Percentiles rank a stretch among this genome's conserved stretches.
Evolutionary conservation across 2,329 filamentous ascomycete species (phyloP).

Genomic region (Calonectria montana): DNA sequence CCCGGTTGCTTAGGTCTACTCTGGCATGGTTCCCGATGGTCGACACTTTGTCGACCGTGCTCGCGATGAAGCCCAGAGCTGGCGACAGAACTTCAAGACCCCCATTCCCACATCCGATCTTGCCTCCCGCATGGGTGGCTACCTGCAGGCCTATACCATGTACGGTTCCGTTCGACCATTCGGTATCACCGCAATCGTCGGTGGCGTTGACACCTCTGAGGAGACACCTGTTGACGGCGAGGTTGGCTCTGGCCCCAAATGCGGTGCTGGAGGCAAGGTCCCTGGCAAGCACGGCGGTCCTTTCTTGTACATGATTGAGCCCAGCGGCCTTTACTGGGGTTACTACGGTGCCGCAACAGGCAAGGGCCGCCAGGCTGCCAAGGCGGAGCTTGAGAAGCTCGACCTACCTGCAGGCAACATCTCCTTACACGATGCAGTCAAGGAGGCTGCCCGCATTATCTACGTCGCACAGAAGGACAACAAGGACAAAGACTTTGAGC

Average conservation of each 20-base stretch:
- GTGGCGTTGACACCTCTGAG: slow-evolving; percentile 90
- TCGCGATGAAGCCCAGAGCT: slow-evolving; percentile 90
- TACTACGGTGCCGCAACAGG: slow-evolving; percentile 98
- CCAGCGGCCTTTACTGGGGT: slow-evolving; percentile 96
- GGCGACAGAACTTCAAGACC: slow-evolving; percentile 94
- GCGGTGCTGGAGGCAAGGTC: slow-evolving; percentile 86
- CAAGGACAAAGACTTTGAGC: slow-evolving; percentile 99
- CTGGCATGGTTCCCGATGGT: slow-evolving; percentile 93
- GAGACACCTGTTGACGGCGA: slow-evolving; percentile 90
- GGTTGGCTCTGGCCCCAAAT: slow-evolving; percentile 82
- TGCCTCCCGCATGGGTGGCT: slow-evolving; percentile 92
- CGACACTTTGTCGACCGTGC: slow-evolving; percentile 95
- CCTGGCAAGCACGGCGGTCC: slow-evolving; percentile 84
- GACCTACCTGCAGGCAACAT: slow-evolving; percentile 83
- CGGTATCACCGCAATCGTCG: slow-evolving; percentile 94
- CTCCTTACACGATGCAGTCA: slow-evolving; percentile 87
- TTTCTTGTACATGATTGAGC: slow-evolving; percentile 98
- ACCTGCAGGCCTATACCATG: slow-evolving; percentile 96
- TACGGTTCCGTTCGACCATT: slow-evolving; percentile 98
- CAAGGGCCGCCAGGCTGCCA: slow-evolving; percentile 95
- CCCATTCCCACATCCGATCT: slow-evolving; percentile 91
- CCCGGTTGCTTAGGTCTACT: slow-evolving; percentile 76
- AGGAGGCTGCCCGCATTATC: slow-evolving; percentile 97
- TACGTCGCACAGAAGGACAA: slow-evolving; percentile 98
- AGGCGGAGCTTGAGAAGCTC: slow-evolving; percentile 98